A percentile compares a stretch with the other conserved stretches of the same genome.
Conservation (phyloP, 768 basidiomycete species). For the Kwoniella heveanensis region DNA sequence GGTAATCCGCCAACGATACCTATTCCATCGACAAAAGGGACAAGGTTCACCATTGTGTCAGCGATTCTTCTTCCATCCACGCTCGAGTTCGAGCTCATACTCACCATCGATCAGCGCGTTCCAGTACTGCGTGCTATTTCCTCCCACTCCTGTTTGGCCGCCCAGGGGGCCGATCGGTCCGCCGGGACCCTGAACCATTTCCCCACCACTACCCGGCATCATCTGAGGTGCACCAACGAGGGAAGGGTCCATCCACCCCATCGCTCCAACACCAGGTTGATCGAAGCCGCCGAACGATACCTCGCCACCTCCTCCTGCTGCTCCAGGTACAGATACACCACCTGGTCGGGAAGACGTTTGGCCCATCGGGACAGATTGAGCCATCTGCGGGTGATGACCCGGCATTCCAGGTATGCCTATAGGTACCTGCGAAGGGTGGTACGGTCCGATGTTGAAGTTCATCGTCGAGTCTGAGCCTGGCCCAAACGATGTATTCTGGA, state of each 20-base stretch:
- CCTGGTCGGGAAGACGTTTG: background rate
- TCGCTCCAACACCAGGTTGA: background rate
- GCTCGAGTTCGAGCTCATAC: background rate
- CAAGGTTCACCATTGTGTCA: background rate
- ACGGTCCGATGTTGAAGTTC: constrained; percentile 21
- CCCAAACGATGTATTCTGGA: constrained; percentile 32
- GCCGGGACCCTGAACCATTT: constrained; percentile 3
- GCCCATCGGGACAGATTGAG: constrained; percentile 2
- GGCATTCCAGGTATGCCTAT: background rate
- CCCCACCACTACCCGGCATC: background rate
- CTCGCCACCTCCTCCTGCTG: background rate
- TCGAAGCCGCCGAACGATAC: background rate
- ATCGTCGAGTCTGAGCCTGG: constrained; percentile 31
- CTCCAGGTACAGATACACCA: too few species aligned
- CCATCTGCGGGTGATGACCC: background rate
- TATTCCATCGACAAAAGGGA: background rate
- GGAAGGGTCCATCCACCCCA: constrained; percentile 27
- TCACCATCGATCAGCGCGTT: constrained; percentile 20
- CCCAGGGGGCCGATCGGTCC: background rate
- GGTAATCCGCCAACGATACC: constrained; percentile 21
- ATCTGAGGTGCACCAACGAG: background rate
- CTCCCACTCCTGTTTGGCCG: background rate
- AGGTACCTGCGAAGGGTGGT: constrained; percentile 7
- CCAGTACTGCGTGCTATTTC: constrained; percentile 27
- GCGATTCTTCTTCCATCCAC: too few species aligned